These are phyloP conservation scores for Ambrosiella xylebori DNA, from an alignment of 2,329 filamentous ascomycete genomes.

Conservation along the genomic window DNA sequence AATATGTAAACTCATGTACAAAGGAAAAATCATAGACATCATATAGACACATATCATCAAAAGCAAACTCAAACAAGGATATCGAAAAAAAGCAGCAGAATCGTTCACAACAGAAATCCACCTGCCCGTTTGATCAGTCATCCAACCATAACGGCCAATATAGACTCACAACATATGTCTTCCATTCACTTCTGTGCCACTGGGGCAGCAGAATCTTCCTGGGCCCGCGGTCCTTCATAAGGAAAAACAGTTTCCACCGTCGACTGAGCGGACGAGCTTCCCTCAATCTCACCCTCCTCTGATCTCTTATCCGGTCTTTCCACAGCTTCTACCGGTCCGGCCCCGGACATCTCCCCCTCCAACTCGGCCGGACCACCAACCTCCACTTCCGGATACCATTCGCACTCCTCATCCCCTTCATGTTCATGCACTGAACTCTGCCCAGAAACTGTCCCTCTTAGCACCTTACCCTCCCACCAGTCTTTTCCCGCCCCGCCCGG, in stretches of 20 bases:
- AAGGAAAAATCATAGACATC: too few relatives aligned
- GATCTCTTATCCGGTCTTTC: background rate
- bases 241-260: background rate
- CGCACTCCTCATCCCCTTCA: background rate
- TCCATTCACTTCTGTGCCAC: too few relatives aligned
- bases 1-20: too few relatives aligned
- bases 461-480: background rate
- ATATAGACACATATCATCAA: too few relatives aligned
- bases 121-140: too few relatives aligned
- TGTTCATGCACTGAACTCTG: constrained; percentile 2
- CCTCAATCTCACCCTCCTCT: background rate
- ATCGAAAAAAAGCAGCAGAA: too few relatives aligned
- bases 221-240: background rate
- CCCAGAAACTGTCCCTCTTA: background rate
- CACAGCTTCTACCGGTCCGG: background rate
- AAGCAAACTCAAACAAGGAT: too few relatives aligned
- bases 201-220: too few relatives aligned
- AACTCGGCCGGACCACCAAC: background rate
- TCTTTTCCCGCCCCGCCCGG: background rate
- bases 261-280: background rate
- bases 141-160: too few relatives aligned
- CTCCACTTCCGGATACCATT: background rate
- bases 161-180: too few relatives aligned
- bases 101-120: too few relatives aligned
- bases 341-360: background rate